These are phyloP conservation scores for Linderniella brevidens DNA, from an alignment of 257 asterid species.

Conservation along the genomic window DNA sequence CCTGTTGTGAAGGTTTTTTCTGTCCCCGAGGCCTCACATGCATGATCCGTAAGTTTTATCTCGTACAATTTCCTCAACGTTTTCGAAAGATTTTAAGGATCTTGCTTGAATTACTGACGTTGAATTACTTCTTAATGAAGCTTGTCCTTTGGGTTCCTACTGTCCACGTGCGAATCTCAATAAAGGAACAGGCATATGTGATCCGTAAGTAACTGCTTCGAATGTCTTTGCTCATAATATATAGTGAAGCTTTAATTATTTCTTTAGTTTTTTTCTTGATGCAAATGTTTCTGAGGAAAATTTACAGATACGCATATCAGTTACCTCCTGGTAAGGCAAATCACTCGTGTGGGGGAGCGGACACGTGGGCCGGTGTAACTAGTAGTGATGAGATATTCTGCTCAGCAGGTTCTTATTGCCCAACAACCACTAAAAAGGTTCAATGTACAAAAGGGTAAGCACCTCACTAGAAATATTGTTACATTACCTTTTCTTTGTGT, in stretches of 20 bases:
- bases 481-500: conserved; percentile 3
- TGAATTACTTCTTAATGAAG: conserved; percentile 22
- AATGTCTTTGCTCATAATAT: background rate
- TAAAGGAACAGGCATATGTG: conserved; percentile 48
- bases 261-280: background rate
- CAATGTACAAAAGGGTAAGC: conserved; percentile 64
- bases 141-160: conserved; percentile 85
- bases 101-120: background rate
- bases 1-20: conserved; percentile 93
- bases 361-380: conserved; percentile 74
- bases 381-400: conserved; percentile 62
- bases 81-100: background rate
- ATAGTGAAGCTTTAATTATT: background rate
- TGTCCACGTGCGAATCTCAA: conserved; percentile 69
- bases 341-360: conserved; percentile 92
- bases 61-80: background rate
- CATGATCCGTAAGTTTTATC: conserved; percentile 71
- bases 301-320: conserved; percentile 61
- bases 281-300: background rate
- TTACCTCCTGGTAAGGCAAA: conserved; percentile 36
- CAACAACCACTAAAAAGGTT: conserved; percentile 36
- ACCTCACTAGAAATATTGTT: background rate
- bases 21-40: conserved; percentile 96
- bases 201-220: conserved; percentile 47
- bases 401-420: conserved; percentile 86